Conservation (phyloP, 371 early-diverging fungal species). For the Circinella minor region DNA sequence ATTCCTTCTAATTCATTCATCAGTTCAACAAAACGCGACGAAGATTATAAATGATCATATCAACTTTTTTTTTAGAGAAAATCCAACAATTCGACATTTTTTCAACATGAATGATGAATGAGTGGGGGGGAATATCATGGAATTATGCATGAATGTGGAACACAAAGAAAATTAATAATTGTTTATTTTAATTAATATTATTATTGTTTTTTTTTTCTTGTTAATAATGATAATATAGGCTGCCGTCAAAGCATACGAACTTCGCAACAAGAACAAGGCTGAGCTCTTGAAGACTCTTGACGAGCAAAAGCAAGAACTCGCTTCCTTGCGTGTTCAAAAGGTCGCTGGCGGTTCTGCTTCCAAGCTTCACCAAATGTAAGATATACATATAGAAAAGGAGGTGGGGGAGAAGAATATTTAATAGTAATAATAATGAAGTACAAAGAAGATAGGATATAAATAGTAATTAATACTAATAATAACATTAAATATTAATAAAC, state of each 20-base stretch:
- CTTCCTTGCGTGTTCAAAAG: conserved; percentile 91
- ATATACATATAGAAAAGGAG: not conserved
- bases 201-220: conserved; percentile 34
- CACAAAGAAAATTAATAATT: no score
- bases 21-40: no score
- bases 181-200: not conserved
- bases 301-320: conserved; percentile 91
- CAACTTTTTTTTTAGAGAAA: no score
- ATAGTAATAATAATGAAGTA: no score
- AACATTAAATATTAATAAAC: not conserved
- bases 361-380: conserved; percentile 86
- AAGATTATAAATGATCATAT: no score
- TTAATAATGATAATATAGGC: conserved; percentile 35
- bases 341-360: conserved; percentile 74
- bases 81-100: no score
- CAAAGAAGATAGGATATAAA: no score
- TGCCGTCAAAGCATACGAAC: conserved; percentile 89
- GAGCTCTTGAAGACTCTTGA: conserved; percentile 89
- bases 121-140: not conserved
- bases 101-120: no score
- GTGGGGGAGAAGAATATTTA: not conserved
- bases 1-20: no score
- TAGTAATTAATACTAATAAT: not conserved
- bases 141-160: not conserved
- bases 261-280: conserved; percentile 89